Base-by-base conservation (phyloP, 495 filamentous ascomycete species). In the Trypethelium eluteriae region DNA sequence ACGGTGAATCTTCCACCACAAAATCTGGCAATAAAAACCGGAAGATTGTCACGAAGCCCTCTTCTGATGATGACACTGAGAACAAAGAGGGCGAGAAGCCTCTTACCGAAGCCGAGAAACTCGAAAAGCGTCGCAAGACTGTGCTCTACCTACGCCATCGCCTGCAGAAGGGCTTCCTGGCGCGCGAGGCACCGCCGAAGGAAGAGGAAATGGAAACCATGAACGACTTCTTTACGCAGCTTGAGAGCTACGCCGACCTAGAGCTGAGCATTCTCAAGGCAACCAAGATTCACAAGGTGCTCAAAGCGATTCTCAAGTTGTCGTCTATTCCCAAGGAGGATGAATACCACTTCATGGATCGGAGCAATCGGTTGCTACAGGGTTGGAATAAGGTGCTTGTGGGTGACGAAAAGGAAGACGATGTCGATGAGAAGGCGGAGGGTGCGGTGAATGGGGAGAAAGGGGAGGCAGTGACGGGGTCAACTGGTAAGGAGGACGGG, bases 231-330 rank as follows among this genome's bases (percentile, higher is more conserved):
- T 81, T 96, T 59, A 82, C 79, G 38, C 91, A 92, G 74, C 83
- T 97, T 4, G 93, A 97, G 75, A 84, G 78, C 2, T 86, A 89
- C 72, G 78, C 83, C 1, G 90, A 95, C 64, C 83, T 96, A 32
- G 93, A 96, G 69, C 89, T 89, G 14, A 85, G 84, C 69, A 93
- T 96, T 69, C 95, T 97, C 70, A 82, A 86, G 62, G 78, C 75
- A 4, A 96, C 92, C 41, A 96, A 96, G 81, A 95, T 96, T 76
- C 90, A 96, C 82, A 96, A 96, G 78, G 92, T 97, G 9, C 81
- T 96, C 59, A 93, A 91, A 78, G 90, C 86, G 49, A 93, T 97
- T 72, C 80, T 96, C 70, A 96, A 94, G 79, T 81, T 96, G 2
- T 76, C 82, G 18, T 80, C 82, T 3, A 96, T 96, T 68, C 92